Evolutionary conservation across 1,139 yeast species (phyloP).

Genomic region (Debaryomyces sp.): DNA sequence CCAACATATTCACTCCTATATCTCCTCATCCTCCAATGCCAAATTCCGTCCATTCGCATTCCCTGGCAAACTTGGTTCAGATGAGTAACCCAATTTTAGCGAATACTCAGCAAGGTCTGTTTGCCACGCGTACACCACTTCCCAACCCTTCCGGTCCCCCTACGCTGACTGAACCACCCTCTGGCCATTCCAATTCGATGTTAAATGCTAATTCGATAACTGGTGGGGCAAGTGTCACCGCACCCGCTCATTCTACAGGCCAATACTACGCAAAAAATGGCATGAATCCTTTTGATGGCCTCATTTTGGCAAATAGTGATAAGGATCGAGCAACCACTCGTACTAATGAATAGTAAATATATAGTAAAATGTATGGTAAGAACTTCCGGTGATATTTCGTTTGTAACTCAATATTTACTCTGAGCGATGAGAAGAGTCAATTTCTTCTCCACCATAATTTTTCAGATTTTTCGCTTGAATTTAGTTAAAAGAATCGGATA

Average conservation of each 20-base stretch:
- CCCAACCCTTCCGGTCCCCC: constrained; percentile 29
- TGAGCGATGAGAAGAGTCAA: neutral
- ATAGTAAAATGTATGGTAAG: neutral
- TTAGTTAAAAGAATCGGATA: neutral
- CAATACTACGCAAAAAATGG: constrained; percentile 42
- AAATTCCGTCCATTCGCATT: constrained; percentile 20
- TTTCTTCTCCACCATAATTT: neutral
- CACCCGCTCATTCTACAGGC: constrained; percentile 41
- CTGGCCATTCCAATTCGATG: constrained; percentile 22
- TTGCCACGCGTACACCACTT: constrained; percentile 36
- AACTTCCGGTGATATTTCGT: neutral
- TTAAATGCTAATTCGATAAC: constrained; percentile 6
- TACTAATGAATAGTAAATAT: constrained; percentile 8
- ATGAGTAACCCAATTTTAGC: constrained; percentile 12
- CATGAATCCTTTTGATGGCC: constrained; percentile 46
- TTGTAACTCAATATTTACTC: neutral
- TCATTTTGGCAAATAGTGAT: constrained; percentile 32
- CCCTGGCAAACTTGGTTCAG: constrained; percentile 23
- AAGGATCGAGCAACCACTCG: constrained; percentile 10
- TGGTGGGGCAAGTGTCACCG: constrained; percentile 22
- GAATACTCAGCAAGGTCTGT: constrained; percentile 13
- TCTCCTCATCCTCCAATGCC: constrained; percentile 32
- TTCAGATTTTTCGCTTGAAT: neutral
- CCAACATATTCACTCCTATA: constrained; percentile 39
- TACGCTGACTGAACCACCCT: constrained; percentile 13